These are phyloP conservation scores for Ogataea haglerorum DNA, from an alignment of 805 yeast genomes.

Conservation along the genomic window DNA sequence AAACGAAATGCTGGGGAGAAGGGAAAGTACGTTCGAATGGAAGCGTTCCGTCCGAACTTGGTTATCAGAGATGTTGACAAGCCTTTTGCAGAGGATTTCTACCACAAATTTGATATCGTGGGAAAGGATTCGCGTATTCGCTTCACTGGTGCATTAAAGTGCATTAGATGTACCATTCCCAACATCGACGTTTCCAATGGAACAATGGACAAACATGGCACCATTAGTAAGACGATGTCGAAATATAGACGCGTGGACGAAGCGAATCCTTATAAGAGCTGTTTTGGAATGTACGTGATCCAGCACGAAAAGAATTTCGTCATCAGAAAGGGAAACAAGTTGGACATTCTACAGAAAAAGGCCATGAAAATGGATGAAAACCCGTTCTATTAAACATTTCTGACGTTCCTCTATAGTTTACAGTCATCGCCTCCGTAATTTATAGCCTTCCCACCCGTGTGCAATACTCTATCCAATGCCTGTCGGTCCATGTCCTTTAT, in stretches of 20 bases:
- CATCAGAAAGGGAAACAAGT: constrained; percentile 24
- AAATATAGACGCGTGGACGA: constrained; percentile 31
- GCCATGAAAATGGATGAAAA: constrained; percentile 16
- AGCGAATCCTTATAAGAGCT: constrained; percentile 21
- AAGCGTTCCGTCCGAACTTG: constrained; percentile 29
- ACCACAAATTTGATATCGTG: constrained; percentile 23
- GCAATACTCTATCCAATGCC: constrained; percentile 18
- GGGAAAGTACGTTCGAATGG: constrained; percentile 17
- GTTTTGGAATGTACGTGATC: constrained; percentile 30
- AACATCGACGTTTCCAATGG: constrained; percentile 26
- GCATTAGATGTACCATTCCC: constrained; percentile 30
- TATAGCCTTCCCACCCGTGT: constrained; percentile 24
- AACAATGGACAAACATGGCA: constrained; percentile 19
- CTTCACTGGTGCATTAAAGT: constrained; percentile 27
- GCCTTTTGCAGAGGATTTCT: constrained; percentile 30
- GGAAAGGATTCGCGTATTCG: constrained; percentile 8
- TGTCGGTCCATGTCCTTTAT: constrained; percentile 39
- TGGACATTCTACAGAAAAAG: constrained; percentile 22
- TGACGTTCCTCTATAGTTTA: constrained; percentile 7
- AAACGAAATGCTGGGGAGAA: constrained; percentile 10
- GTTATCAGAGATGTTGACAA: constrained; percentile 19
- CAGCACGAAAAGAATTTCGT: constrained; percentile 22
- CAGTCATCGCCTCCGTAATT: constrained; percentile 5
- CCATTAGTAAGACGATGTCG: constrained; percentile 24
- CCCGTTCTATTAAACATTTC: constrained; percentile 14